phyloP scores from a whole-genome alignment of 2,329 filamentous ascomycete genomes.

The Gremmenia infestans region DNA sequence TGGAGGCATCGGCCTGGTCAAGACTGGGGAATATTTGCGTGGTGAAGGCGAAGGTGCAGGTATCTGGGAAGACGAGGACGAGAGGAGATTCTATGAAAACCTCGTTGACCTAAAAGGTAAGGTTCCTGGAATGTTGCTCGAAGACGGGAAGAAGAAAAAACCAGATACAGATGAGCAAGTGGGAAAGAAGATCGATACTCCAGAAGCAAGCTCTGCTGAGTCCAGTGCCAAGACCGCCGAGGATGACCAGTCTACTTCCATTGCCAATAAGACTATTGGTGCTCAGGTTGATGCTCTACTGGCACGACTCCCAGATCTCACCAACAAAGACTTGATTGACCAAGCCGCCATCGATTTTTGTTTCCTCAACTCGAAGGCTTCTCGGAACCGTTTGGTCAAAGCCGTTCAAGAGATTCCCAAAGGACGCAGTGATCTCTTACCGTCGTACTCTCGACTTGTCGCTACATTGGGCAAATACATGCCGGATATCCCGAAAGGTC shows the following conservation, averaged over 20 bases:
- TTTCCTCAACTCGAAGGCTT: slow-evolving; percentile 97
- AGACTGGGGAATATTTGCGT: slow-evolving; percentile 86
- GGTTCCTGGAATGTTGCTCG: slow-evolving; percentile 86
- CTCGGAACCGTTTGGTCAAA: slow-evolving; percentile 88
- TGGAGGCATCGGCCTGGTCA: slow-evolving; percentile 85
- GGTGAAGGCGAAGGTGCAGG: slow-evolving; percentile 86
- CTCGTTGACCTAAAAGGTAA: slow-evolving; percentile 92
- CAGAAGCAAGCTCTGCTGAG: slow-evolving; percentile 40
- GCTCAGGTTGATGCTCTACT: slow-evolving; percentile 92
- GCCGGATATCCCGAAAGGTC: slow-evolving; percentile 84
- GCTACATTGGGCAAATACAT: slow-evolving; percentile 92
- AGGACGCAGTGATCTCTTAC: slow-evolving; percentile 83
- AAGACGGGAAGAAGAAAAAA: slow-evolving; percentile 95
- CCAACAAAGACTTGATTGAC: slow-evolving; percentile 86
- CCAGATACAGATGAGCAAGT: slow-evolving; percentile 73
- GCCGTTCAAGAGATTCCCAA: slow-evolving; percentile 92
- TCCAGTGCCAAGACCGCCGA: slow-evolving; percentile 44
- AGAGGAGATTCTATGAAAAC: slow-evolving; percentile 97
- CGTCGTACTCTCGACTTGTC: slow-evolving; percentile 85
- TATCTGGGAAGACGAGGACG: slow-evolving; percentile 98
- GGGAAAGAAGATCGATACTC: slow-evolving; percentile 65
- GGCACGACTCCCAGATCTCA: slow-evolving; percentile 82
- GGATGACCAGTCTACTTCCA: slow-evolving; percentile 87
- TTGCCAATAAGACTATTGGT: slow-evolving; percentile 95
- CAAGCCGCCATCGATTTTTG: slow-evolving; percentile 94